Base-by-base conservation (phyloP, 306 rosid genomes). In the Astragalus membranaceus region DNA sequence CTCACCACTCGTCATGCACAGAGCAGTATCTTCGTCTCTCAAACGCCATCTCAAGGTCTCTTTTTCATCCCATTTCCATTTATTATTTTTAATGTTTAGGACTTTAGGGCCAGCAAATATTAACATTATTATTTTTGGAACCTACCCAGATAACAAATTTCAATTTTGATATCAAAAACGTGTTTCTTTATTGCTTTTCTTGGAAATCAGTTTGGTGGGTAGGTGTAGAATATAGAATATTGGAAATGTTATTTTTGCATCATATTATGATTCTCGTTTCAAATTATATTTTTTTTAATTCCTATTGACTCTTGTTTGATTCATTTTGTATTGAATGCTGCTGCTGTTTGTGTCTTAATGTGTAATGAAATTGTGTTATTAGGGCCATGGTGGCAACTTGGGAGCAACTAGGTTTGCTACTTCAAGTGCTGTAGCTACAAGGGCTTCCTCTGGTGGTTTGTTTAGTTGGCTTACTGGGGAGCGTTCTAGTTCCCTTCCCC, bases 381-480 rank as follows among this genome's bases (percentile, higher is more conserved):
- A 91, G 97, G 86, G 87, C 79, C 84, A 64, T 79, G 89, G 74
- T 51, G 70, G 88, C 56, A 75, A 66, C 64, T 76, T 78, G 80
- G 87, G 90, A 67, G 72, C 84, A 12, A 49, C 82, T 29, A 83
- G 98, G 88, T 79, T 69, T 78, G 82, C 86, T 14, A 83, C 92
- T 16, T 82, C 90, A 6, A 72, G 78, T 15, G 91, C 85, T 3
- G 90, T 85, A 59, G 86, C 90, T 47, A 60, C 90, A 48, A 80
- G 72, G 68, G 69, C 82, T 43, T 57, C 96, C 7, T 76, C 87
- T 0, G 85, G 88, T 17, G 95, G 96, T 15, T 76, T 89, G 75
- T 89, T 88, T 72, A 80, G 90, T 80, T 92, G 96, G 96, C 86
- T 92, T 54, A 86, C 85, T 0, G 98, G 95, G 67, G 92, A 81